Base-by-base conservation (phyloP, 495 filamentous ascomycete genomes). In the Talaromyces liani region DNA sequence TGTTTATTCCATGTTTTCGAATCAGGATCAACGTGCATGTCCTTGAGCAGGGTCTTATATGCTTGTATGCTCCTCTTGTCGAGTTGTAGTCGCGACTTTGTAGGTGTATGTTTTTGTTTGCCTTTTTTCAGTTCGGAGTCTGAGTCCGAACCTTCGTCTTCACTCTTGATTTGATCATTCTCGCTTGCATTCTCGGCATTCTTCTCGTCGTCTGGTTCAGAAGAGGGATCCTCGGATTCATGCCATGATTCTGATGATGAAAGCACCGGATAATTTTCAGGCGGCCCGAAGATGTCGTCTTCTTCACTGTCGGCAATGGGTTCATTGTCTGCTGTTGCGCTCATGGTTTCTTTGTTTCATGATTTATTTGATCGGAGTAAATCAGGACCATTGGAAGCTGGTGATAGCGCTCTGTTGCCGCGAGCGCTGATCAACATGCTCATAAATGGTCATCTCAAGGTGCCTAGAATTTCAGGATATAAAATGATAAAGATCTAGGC, bases 1-100 rank as follows among this genome's bases (percentile, higher is more conserved):
- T 67, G 16, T 10, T 65, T 27, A 14, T 64, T 61, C 6, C 56
- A 3, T 3, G 16, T 6, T 10, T 64, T 56, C 2, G 60, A 62
- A n/a, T 75, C 25, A 31, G 73, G 73, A 29, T 83, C 79, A 0
- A 69, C 36, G 55, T 88, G 80, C 27, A 81, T 81, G 8, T 80
- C 72, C 65, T 86, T 87, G 0, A 92, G 73, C 0, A 92, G 70
- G n/a, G 71, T 65, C 16, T 84, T 73, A 68, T 92, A 93, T 12
- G 64, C 62, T 24, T 67, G 67, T 14, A 75, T 18, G 67, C 24
- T 10, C 2, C 47, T 54, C 31, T 36, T 29, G 29, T 53, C 41
- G 2, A 20, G 24, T n/a, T 25, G 47, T 29, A 60, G 33, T 8
- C 20, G 8, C 6, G 12, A 47, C 4, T 60, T 34, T 9, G 45